Evolutionary conservation across 306 rosid species (phyloP), one percentile per base, ranked within the genome.

Genomic region (Aeschynomene evenia): DNA sequence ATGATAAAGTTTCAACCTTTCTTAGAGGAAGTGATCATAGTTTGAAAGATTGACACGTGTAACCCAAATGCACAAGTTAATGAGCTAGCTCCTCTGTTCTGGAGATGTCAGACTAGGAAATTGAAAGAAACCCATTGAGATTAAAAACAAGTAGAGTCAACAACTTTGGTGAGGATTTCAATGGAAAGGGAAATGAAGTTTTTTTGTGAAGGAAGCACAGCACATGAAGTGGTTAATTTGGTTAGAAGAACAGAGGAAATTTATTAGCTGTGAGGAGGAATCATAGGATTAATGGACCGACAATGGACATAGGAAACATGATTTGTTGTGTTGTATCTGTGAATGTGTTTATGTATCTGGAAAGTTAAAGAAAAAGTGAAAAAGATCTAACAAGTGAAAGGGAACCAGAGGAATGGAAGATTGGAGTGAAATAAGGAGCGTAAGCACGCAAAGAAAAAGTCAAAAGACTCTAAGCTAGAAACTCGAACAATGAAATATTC

Each of bases 121-220:
- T 45, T 46, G 63, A 45, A 61, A 63, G 36, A 72, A 72, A 14
- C 68, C 62, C 79, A 67, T 50, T 46, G 24, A 57, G 74, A 28
- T 64, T 15, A 45, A 61, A 45, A 61, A 42, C 8, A 7, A n/a
- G 64, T 22, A 76, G 71, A 71, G 64, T 52, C 2, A 46, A 46
- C 6, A 49, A 51, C 39, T 42, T 61, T 53, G 0, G 60, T 7
- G 45, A 45, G 55, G 49, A 61, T 24, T 65, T 57, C 58, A 55
- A 51, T 33, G 54, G 70, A 55, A 45, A 63, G 23, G 60, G 20
- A 22, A 24, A 45, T 55, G 57, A 52, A 14, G 40, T 40, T 40
- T 40, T n/a, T 15, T 11, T 12, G 48, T 11, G 5, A 8, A 42
- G 26, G 12, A 39, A 39, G 22, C 5, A 40, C 31, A 39, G 22